Conservation (phyloP, 1,284 basidiomycete genomes). For the Cryptococcus sp. region DNA sequence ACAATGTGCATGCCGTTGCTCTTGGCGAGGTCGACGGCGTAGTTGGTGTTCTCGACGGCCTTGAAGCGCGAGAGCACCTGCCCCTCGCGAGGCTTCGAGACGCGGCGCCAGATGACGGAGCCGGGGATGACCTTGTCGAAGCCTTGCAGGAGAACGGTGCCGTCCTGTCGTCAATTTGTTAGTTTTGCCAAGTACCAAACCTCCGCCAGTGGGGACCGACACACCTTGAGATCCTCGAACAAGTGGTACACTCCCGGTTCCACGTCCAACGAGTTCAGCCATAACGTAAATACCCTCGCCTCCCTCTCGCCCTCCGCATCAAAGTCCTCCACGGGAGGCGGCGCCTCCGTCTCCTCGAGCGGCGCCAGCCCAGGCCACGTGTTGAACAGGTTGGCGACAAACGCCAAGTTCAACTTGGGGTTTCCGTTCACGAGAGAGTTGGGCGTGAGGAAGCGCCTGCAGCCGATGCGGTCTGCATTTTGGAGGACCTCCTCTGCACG, state of each 20-base stretch:
- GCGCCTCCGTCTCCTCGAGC: slow-evolving; percentile 77
- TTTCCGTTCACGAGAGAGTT: slow-evolving; percentile 90
- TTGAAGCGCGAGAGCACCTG: slow-evolving; percentile 91
- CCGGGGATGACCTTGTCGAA: slow-evolving; percentile 95
- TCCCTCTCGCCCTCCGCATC: slow-evolving; percentile 98
- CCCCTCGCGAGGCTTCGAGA: slow-evolving; percentile 85
- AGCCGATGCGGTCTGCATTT: slow-evolving; percentile 89
- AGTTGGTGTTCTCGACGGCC: slow-evolving; percentile 97
- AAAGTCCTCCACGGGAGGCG: slow-evolving; percentile 84
- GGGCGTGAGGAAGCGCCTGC: slow-evolving; percentile 91
- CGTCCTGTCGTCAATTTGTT: slow-evolving; percentile 55
- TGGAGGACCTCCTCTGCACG: slow-evolving; percentile 89
- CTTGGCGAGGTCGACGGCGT: slow-evolving; percentile 86
- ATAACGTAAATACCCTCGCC: slow-evolving; percentile 94
- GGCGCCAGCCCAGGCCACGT: slow-evolving; percentile 91
- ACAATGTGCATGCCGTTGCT: slow-evolving; percentile 93
- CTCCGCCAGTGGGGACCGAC: slow-evolving; percentile 4
- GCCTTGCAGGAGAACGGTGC: slow-evolving; percentile 84
- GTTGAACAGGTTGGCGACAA: slow-evolving; percentile 98
- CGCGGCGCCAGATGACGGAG: slow-evolving; percentile 87
- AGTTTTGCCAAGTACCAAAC: too few relatives aligned
- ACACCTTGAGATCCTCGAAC: slow-evolving; percentile 85
- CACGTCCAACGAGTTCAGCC: slow-evolving; percentile 95
- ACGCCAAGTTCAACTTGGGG: slow-evolving; percentile 96
- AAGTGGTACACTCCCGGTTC: slow-evolving; percentile 95